Conservation (phyloP, 768 basidiomycete genomes). For the Chiua virens region DNA sequence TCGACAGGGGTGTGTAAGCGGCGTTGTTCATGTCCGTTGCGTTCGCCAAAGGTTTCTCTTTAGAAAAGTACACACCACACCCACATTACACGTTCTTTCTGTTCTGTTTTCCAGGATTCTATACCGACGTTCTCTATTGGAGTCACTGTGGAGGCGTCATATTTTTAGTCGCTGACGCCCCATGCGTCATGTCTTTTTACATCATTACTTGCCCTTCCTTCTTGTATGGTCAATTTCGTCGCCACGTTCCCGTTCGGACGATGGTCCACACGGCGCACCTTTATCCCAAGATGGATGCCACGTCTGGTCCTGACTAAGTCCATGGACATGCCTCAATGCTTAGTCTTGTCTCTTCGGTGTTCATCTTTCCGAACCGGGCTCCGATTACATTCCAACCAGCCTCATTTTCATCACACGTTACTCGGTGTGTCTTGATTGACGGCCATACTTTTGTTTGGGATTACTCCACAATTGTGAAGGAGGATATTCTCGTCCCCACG, state of each 20-base stretch:
- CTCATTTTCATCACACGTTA: constrained; percentile 24
- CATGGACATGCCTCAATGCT: constrained; percentile 12
- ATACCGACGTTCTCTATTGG: constrained; percentile 9
- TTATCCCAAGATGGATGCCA: constrained; percentile 11
- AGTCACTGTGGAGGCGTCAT: constrained; percentile 11
- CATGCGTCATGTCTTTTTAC: constrained; percentile 27
- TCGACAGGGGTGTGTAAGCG: constrained; percentile 16
- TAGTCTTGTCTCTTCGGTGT: constrained; percentile 11
- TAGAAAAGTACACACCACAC: constrained; percentile 14
- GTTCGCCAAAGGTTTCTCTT: constrained; percentile 20
- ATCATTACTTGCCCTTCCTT: constrained; percentile 16
- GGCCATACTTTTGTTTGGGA: constrained; percentile 2
- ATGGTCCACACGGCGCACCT: constrained; percentile 4
- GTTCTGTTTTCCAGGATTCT: constrained; percentile 19
- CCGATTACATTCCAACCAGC: constrained; percentile 12
- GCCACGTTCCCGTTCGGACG: constrained; percentile 9
- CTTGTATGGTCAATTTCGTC: constrained; percentile 15
- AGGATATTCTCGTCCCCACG: constrained; percentile 6
- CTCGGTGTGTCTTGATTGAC: constrained; percentile 9
- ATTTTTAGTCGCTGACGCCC: constrained; percentile 15
- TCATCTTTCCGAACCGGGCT: constrained; percentile 17
- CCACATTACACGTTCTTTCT: constrained; percentile 20
- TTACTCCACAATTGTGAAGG: constrained; percentile 19
- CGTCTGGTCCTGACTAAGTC: constrained; percentile 20
- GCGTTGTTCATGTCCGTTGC: constrained; percentile 30